Percentiles rank a stretch among this genome's conserved stretches.
These are phyloP conservation scores for Biscogniauxia mediterranea DNA, from an alignment of 2,329 filamentous ascomycete species.

Conservation along the genomic window DNA sequence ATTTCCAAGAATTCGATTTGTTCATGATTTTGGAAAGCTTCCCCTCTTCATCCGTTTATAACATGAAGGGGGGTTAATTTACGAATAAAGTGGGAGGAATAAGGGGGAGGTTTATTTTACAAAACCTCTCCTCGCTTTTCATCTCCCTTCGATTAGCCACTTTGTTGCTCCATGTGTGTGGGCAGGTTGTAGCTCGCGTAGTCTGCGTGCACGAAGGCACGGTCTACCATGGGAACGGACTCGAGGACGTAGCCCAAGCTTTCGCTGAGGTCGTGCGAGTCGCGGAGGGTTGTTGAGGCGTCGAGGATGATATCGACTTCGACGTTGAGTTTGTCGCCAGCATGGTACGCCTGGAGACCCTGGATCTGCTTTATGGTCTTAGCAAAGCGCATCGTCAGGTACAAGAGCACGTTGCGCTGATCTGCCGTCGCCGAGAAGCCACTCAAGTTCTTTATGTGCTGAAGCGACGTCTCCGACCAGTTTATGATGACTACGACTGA, in stretches of 20 bases:
- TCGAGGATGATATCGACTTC: slow-evolving; percentile 83
- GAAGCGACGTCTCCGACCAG: slow-evolving; percentile 70
- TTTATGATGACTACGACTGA: slow-evolving; percentile 76
- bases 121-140: neutral
- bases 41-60: no score
- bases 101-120: no score
- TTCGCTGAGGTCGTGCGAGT: slow-evolving; percentile 72
- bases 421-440: slow-evolving; percentile 77
- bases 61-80: no score
- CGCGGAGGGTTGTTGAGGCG: slow-evolving; percentile 69
- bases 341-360: slow-evolving; percentile 80
- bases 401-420: slow-evolving; percentile 80
- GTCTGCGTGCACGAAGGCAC: slow-evolving; percentile 68
- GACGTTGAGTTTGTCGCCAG: slow-evolving; percentile 81
- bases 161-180: slow-evolving; percentile 55
- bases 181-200: slow-evolving; percentile 62
- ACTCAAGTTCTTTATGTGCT: slow-evolving; percentile 78
- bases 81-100: no score
- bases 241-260: slow-evolving; percentile 78
- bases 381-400: slow-evolving; percentile 91
- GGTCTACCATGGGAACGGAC: slow-evolving; percentile 75
- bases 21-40: no score
- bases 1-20: no score
- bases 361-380: slow-evolving; percentile 84
- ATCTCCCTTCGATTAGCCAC: slow-evolving; percentile 4